phyloP scores from a whole-genome alignment of 139 green algal species.

The Asterochloris sp. region DNA sequence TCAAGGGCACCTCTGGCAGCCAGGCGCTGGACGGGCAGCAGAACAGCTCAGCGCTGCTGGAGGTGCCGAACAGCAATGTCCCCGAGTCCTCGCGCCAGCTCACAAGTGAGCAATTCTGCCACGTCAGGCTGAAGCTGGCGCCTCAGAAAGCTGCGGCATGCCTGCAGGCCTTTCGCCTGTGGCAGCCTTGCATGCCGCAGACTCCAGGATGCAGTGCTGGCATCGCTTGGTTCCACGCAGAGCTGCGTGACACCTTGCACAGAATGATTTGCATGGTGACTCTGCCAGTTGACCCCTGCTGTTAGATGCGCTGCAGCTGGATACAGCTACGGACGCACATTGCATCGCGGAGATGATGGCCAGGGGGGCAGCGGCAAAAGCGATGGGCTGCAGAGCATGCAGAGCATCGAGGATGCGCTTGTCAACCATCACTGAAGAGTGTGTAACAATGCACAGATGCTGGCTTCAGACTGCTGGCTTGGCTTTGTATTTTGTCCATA shows the following conservation, averaged over 20 bases:
- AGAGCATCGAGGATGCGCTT: neutral
- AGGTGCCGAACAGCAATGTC: neutral
- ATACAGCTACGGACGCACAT: too few relatives aligned
- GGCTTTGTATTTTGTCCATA: neutral
- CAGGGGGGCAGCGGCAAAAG: too few relatives aligned
- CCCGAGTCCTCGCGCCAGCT: neutral
- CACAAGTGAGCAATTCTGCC: neutral
- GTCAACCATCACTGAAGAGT: neutral
- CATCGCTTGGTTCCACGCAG: too few relatives aligned
- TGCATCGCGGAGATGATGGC: neutral
- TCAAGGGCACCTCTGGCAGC: too few relatives aligned
- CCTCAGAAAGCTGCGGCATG: too few relatives aligned
- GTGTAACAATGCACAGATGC: conserved; percentile 1
- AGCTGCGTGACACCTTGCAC: too few relatives aligned
- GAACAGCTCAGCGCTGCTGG: neutral
- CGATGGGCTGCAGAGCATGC: neutral
- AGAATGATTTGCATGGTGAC: too few relatives aligned
- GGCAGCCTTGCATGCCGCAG: too few relatives aligned
- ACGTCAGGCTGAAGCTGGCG: too few relatives aligned
- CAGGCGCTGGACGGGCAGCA: neutral
- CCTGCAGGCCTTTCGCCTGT: too few relatives aligned
- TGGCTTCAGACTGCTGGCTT: neutral
- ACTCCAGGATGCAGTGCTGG: too few relatives aligned
- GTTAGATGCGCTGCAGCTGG: neutral
- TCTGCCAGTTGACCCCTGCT: too few relatives aligned